Percentiles rank a stretch among this genome's conserved stretches.
Evolutionary conservation across 1,284 basidiomycete species (phyloP).

Genomic region (Marasmius sp.): DNA sequence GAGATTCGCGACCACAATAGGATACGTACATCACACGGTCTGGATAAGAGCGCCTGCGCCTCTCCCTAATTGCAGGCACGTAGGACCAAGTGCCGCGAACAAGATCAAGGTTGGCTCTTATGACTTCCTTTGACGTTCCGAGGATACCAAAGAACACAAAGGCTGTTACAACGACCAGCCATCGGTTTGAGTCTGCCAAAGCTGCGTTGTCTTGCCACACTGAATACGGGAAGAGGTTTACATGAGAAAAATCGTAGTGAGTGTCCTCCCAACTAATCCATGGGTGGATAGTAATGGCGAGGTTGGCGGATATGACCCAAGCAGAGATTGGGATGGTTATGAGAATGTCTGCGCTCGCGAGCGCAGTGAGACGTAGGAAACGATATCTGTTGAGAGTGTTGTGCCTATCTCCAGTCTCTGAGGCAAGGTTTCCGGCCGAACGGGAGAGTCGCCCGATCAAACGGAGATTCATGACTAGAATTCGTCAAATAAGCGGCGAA

Average conservation of each 20-base stretch:
- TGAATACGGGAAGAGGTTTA: conserved; percentile 37
- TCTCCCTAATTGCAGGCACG: no score
- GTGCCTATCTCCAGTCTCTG: not conserved
- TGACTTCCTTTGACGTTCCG: conserved; percentile 67
- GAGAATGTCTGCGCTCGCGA: conserved; percentile 47
- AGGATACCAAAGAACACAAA: conserved; percentile 67
- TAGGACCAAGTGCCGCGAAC: no score
- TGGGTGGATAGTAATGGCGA: conserved; percentile 26
- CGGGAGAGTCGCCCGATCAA: conserved; percentile 24
- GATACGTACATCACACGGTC: no score
- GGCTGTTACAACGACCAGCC: conserved; percentile 41
- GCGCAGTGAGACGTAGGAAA: conserved; percentile 58
- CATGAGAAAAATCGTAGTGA: conserved; percentile 46
- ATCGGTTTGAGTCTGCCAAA: conserved; percentile 30
- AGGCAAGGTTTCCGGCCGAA: conserved; percentile 21
- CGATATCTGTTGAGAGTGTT: conserved; percentile 22
- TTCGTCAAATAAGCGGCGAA: not conserved
- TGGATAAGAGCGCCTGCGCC: no score
- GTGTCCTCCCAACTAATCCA: conserved; percentile 58
- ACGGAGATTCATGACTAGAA: conserved; percentile 31
- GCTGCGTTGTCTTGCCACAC: conserved; percentile 31
- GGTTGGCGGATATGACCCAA: conserved; percentile 39
- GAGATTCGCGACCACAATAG: no score
- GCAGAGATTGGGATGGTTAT: conserved; percentile 47
- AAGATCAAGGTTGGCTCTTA: conserved; percentile 45